Evolutionary conservation across 2,329 filamentous ascomycete species (phyloP).

Genomic region (Fusarium torulosum): DNA sequence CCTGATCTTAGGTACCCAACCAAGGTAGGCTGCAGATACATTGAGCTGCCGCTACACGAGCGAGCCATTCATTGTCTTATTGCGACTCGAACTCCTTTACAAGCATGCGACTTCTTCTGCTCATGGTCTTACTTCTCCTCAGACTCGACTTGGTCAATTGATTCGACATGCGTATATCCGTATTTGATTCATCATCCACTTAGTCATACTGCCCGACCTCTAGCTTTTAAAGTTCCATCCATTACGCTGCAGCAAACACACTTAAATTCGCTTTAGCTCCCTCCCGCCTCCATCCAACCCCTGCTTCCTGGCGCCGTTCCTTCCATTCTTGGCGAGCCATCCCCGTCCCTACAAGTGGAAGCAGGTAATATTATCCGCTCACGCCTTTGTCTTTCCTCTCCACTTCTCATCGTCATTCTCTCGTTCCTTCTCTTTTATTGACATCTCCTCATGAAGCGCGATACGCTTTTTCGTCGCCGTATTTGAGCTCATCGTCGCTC

Average conservation of each 20-base stretch:
- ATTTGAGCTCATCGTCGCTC: slow-evolving; percentile 39
- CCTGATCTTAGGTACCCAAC: neutral
- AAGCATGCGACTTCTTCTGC: neutral
- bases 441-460: slow-evolving; percentile 37
- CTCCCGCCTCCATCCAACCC: slow-evolving; percentile 20
- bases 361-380: slow-evolving; percentile 11
- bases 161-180: neutral
- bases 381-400: slow-evolving; percentile 11
- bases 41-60: slow-evolving; percentile 1
- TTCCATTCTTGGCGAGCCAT: slow-evolving; percentile 25
- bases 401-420: slow-evolving; percentile 19
- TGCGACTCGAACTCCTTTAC: neutral
- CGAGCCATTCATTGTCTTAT: neutral
- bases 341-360: neutral
- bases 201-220: slow-evolving; percentile 13
- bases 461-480: slow-evolving; percentile 21
- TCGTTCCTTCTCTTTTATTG: slow-evolving; percentile 10
- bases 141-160: neutral
- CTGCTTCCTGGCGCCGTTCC: slow-evolving; percentile 16
- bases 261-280: slow-evolving; percentile 24
- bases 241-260: slow-evolving; percentile 6
- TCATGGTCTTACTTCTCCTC: neutral
- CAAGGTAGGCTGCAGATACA: neutral
- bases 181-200: neutral
- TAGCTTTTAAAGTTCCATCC: slow-evolving; percentile 20